Conservation (phyloP, 202 grass and related monocot species). For the Bolboschoenoplectus hybrid region DNA sequence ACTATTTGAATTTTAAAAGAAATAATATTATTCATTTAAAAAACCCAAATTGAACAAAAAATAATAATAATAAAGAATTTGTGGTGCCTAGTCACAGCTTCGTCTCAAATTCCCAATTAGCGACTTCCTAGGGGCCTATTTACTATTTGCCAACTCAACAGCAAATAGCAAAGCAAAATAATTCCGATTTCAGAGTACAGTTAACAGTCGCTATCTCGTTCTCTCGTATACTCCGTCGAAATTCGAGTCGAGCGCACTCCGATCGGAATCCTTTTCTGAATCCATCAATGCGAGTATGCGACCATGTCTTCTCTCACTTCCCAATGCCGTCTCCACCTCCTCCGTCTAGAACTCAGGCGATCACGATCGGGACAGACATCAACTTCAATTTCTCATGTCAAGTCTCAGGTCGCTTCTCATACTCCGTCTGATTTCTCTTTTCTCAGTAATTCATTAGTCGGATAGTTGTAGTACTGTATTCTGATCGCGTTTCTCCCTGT, state of each 20-base stretch:
- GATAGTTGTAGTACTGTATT: neutral
- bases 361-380: neutral
- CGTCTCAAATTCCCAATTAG: neutral
- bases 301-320: slow-evolving; percentile 27
- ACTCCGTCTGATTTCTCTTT: neutral
- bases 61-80: too few relatives aligned
- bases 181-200: neutral
- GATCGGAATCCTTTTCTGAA: neutral
- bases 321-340: neutral
- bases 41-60: too few relatives aligned
- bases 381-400: neutral
- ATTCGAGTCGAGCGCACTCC: neutral
- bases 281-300: slow-evolving; percentile 26
- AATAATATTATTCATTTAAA: too few relatives aligned
- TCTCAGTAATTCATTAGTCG: neutral
- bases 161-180: neutral
- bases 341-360: slow-evolving; percentile 1
- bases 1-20: too few relatives aligned
- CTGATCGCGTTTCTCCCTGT: slow-evolving; percentile 4
- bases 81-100: too few relatives aligned
- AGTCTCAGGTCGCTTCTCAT: slow-evolving; percentile 13
- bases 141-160: too few relatives aligned
- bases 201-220: neutral
- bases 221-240: neutral
- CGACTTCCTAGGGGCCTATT: neutral